Base-by-base conservation (phyloP, 1,139 yeast genomes). In the Ogataea hybrid region DNA sequence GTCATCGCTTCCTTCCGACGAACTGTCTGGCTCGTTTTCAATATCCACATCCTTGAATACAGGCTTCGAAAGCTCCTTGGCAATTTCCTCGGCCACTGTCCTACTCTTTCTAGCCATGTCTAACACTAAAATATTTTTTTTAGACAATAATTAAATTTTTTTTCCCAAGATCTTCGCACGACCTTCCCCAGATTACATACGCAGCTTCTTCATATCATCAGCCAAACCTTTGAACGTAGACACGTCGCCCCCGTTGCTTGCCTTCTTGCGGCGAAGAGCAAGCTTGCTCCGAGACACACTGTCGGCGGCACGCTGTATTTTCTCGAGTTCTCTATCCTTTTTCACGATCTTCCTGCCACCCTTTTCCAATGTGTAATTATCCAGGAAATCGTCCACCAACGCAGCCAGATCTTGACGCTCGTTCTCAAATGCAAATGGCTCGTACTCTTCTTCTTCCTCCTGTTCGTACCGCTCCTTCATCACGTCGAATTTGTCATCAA, bases 331-430 rank as follows among this genome's bases (percentile, higher is more conserved):
- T 33, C 69, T 74, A 56, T 81, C 77, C 65, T 84, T 85, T 64
- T 81, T 83, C 28, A 77, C 86, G 35, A 86, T 62, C 52, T 81
- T 81, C 65, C 95, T 77, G 28, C 97, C 97, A 38, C 90, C 88
- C 39, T 73, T 72, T 56, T 84, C 95, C 28, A 89, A 71, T 54
- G 85, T 92, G 59, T 86, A 89, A 57, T 87, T 89, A 50, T 88
- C 95, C 47, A 92, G 71, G 71, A 92, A 94, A 54, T 92, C 97
- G 63, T 94, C 98, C 55, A 92, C 72, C 71, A 92, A 69, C 35
- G 77, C 78, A 57, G 87, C 95, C 35, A 92, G 75, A 62, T 90
- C 97, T 2, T 73, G 69, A 55, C 97, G 74, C 65, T 88, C 96
- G 28, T 73, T 76, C 5, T 67, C 62, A 81, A 89, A 81, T 53